Evolutionary conservation across 352 stramenopile species (phyloP), one percentile per base, ranked within the genome.

Genomic region (Phytopythium ostracodes): DNA sequence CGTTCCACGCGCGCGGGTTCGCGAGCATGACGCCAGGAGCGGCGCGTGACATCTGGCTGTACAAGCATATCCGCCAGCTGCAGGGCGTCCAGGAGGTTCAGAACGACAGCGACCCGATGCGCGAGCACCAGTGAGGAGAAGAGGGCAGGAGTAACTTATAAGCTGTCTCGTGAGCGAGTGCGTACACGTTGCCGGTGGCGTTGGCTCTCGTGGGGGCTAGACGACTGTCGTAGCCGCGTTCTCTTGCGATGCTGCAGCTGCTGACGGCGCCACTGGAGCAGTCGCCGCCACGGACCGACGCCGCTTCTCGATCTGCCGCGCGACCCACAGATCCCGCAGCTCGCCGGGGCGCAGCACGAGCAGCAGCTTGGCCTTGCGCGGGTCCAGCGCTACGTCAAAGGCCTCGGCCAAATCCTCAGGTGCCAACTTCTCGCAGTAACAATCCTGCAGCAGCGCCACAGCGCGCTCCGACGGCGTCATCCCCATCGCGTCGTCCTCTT

Each of bases 341-440:
- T 47, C 43, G 20, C 64, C 64, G 1, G 58, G 58, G 22, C 43
- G 33, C 22, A 69, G 44, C 2, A 65, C 44, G 17, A 69, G 49
- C 55, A 69, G 59, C 57, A 69, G 50, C 42, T 47, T 27, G 15
- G 63, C 63, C 51, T 50, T 57, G 15, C 44, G 20, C 14, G 63
- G 24, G 44, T 69, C 59, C 49, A 56, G 57, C 63, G 64, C 63
- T 14, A 65, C 33, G 38, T 69, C 63, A 43, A 69, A 69, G 22
- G 63, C 63, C 10, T 69, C 63, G 24, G 63, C 63, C 57, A 69
- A 31, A 18, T 65, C 57, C 55, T 58, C 57, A 5, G 57, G 25
- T 7, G 55, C 35, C 58, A 69, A n/a, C 49, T 43, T 38, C 35
- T 35, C 25, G 42, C 25, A 29, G n/a, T 68, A 68, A 18, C n/a